A percentile compares a stretch with the other conserved stretches of the same genome.
phyloP scores from a whole-genome alignment of 768 basidiomycete species.

The Clavaria fumosa region DNA sequence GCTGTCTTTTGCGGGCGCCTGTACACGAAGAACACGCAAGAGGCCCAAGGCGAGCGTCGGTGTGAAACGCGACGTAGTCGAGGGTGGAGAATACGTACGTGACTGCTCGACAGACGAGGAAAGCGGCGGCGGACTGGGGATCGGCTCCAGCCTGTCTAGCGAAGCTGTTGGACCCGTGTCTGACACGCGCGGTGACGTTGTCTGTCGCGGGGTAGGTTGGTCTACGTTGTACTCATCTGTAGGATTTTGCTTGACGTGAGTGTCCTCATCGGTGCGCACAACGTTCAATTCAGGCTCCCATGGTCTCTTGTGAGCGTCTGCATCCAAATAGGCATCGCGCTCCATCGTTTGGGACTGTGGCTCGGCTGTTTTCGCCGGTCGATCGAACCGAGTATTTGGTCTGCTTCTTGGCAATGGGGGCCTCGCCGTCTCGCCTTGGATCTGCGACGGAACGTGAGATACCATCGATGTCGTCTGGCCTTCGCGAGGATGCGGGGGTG shows the following conservation, averaged over 20 bases:
- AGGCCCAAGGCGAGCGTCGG: slow-evolving; percentile 7
- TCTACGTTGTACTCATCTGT: slow-evolving; percentile 5
- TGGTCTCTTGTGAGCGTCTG: slow-evolving; percentile 12
- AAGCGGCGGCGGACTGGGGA: slow-evolving; percentile 4
- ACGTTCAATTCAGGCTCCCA: slow-evolving; percentile 3
- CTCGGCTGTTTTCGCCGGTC: slow-evolving; percentile 6
- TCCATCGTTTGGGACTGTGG: slow-evolving; percentile 5
- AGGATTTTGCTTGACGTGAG: slow-evolving; percentile 2
- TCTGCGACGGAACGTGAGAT: slow-evolving; percentile 2
- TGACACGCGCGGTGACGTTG: neutral
- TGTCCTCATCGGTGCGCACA: slow-evolving; percentile 1
- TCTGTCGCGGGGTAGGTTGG: neutral
- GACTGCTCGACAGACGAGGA: slow-evolving; percentile 8
- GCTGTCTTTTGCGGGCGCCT: slow-evolving; percentile 26
- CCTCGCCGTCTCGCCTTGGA: neutral
- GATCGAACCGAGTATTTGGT: slow-evolving; percentile 16
- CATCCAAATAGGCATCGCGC: slow-evolving; percentile 14
- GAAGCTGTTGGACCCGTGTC: slow-evolving; percentile 3
- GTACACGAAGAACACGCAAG: slow-evolving; percentile 7
- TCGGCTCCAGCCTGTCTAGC: no score
- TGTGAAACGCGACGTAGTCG: slow-evolving; percentile 11
- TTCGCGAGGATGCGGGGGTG: slow-evolving; percentile 22
- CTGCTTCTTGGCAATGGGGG: slow-evolving; percentile 5
- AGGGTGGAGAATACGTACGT: slow-evolving; percentile 20
- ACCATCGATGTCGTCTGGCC: slow-evolving; percentile 1